A percentile compares a stretch with the other conserved stretches of the same genome.
phyloP scores from a whole-genome alignment of 169 alveolate genomes.

The Miamiensis avidus region DNA sequence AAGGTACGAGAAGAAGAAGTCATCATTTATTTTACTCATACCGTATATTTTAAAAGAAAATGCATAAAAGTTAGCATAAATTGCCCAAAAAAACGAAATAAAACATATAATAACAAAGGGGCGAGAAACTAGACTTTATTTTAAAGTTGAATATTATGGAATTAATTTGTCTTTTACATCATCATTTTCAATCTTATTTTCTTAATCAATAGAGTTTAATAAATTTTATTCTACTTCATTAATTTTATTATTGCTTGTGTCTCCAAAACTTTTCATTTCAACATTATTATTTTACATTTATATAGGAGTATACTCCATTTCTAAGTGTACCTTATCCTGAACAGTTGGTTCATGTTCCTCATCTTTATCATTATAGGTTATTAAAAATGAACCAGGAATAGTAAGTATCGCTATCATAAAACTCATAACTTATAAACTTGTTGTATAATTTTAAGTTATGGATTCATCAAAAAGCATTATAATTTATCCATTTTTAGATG shows the following conservation, averaged over 20 bases:
- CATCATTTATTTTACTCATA: neutral
- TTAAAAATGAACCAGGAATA: neutral
- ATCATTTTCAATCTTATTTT: too few relatives aligned
- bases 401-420: neutral
- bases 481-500: neutral
- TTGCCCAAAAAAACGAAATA: neutral
- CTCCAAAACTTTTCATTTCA: too few relatives aligned
- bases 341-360: too few relatives aligned
- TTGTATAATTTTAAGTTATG: neutral
- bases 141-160: neutral
- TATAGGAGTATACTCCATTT: too few relatives aligned
- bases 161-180: too few relatives aligned
- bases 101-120: neutral
- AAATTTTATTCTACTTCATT: too few relatives aligned
- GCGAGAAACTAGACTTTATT: neutral
- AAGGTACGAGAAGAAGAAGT: neutral
- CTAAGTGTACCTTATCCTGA: too few relatives aligned
- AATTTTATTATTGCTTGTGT: too few relatives aligned
- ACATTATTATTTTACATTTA: too few relatives aligned
- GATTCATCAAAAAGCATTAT: neutral
- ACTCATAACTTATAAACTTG: neutral
- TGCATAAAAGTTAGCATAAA: neutral
- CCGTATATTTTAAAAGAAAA: neutral
- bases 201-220: too few relatives aligned
- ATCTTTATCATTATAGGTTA: neutral